Evolutionary conservation across 345 rosid species (phyloP).

Genomic region (Barbarea vulgaris): DNA sequence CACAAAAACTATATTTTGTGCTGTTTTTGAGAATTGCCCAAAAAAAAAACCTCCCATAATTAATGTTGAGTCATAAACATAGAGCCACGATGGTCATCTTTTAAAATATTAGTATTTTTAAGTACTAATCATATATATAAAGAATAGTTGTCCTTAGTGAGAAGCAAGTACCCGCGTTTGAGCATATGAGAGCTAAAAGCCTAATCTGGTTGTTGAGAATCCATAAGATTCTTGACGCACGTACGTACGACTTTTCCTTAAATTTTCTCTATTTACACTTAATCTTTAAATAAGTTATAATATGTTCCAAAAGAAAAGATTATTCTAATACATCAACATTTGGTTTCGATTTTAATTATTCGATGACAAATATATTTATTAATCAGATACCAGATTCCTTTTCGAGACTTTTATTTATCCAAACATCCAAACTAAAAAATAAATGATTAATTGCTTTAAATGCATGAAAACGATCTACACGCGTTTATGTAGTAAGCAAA

Average conservation of each 20-base stretch:
- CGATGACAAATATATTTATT: not conserved
- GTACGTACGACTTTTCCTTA: constrained; percentile 21
- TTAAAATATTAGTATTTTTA: not conserved
- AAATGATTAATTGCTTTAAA: not conserved
- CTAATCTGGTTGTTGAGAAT: constrained; percentile 23
- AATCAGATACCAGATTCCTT: constrained; percentile 23
- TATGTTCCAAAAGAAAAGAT: not conserved
- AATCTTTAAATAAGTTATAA: not conserved
- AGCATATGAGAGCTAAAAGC: not conserved
- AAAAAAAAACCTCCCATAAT: too few relatives aligned
- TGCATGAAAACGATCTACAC: constrained; percentile 25
- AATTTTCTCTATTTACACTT: not conserved
- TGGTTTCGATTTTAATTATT: not conserved
- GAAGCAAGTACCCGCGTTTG: constrained; percentile 28
- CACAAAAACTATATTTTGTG: too few relatives aligned
- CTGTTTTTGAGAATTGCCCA: too few relatives aligned
- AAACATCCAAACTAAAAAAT: not conserved
- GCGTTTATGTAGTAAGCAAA: constrained; percentile 24
- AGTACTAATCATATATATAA: not conserved
- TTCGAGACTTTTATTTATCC: not conserved
- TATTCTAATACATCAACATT: not conserved
- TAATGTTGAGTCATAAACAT: too few relatives aligned
- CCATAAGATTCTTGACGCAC: constrained; percentile 24
- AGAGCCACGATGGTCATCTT: too few relatives aligned
- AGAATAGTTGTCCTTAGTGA: not conserved